These are phyloP conservation scores for Wickerhamomyces subpelliculosus DNA, from an alignment of 805 yeast genomes.

Conservation along the genomic window DNA sequence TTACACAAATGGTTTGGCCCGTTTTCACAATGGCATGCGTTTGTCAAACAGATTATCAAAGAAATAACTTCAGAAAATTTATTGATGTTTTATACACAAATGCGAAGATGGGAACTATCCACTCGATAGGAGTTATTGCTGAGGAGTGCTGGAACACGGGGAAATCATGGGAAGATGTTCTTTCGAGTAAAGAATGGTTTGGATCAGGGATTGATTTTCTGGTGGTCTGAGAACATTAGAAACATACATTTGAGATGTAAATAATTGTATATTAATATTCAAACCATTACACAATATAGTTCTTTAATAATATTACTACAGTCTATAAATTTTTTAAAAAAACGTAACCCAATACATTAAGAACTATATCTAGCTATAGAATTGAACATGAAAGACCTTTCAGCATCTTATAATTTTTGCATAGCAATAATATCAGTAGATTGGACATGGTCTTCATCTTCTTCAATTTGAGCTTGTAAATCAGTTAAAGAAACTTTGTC, in stretches of 20 bases:
- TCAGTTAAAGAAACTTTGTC: conserved; percentile 90
- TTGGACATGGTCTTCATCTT: conserved; percentile 98
- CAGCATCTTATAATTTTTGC: conserved; percentile 75
- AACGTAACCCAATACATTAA: conserved; percentile 6
- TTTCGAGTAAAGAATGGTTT: conserved; percentile 38
- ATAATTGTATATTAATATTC: too few relatives aligned
- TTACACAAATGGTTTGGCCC: conserved; percentile 63
- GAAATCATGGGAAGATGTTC: conserved; percentile 34
- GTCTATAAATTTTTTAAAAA: background rate
- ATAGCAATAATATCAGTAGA: conserved; percentile 98
- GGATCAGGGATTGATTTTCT: conserved; percentile 45
- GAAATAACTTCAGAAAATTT: conserved; percentile 23
- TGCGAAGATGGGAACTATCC: conserved; percentile 49
- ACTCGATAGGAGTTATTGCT: conserved; percentile 35
- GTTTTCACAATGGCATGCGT: conserved; percentile 43
- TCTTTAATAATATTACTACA: conserved; percentile 30
- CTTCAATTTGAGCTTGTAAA: conserved; percentile 67
- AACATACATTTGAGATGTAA: background rate
- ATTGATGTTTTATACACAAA: conserved; percentile 38
- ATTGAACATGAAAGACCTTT: conserved; percentile 2
- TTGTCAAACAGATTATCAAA: conserved; percentile 28
- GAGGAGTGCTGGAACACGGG: conserved; percentile 41
- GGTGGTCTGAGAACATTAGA: conserved; percentile 10
- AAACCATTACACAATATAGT: too few relatives aligned
- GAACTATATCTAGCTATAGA: conserved; percentile 2